Percentiles rank a stretch among this genome's conserved stretches.
Evolutionary conservation across 108 stramenopile species (phyloP).

Genomic region (Conticribra weissflogii): DNA sequence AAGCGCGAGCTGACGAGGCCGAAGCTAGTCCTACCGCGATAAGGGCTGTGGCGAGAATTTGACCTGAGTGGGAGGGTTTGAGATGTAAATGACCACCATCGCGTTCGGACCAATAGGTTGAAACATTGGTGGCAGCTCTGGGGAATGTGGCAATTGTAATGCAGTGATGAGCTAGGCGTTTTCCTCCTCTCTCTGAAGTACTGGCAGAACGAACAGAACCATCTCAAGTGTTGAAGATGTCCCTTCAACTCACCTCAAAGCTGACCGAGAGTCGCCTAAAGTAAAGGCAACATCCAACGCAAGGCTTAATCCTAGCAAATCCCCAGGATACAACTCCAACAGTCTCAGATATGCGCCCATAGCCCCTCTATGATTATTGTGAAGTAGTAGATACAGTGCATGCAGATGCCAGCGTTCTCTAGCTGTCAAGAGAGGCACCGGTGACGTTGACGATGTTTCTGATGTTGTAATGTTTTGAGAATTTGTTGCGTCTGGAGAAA

Average conservation of each 20-base stretch:
- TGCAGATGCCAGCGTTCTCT: conserved; percentile 70
- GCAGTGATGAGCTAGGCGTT: not conserved
- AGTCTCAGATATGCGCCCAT: conserved; percentile 60
- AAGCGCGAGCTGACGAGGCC: conserved; percentile 48
- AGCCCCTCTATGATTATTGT: conserved; percentile 66
- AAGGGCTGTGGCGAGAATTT: conserved; percentile 62
- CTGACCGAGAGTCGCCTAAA: conserved; percentile 65
- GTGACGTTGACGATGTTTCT: not conserved
- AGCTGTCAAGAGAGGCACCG: conserved; percentile 42
- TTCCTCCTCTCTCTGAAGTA: no score
- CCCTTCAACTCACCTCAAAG: conserved; percentile 44
- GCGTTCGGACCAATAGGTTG: conserved; percentile 84
- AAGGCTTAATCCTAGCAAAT: conserved; percentile 75
- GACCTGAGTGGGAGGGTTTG: conserved; percentile 63
- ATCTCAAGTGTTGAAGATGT: not conserved
- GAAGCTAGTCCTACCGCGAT: conserved; percentile 78
- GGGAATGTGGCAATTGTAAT: not conserved
- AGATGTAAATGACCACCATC: conserved; percentile 47
- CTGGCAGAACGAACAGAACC: not conserved
- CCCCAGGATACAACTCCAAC: conserved; percentile 75
- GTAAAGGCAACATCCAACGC: conserved; percentile 79
- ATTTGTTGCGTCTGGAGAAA: not conserved
- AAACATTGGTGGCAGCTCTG: conserved; percentile 69
- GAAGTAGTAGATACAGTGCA: conserved; percentile 61
- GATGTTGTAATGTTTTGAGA: not conserved